These are phyloP conservation scores for Orbilia blumenaviensis DNA, from an alignment of 2,329 filamentous ascomycete species.

Conservation along the genomic window DNA sequence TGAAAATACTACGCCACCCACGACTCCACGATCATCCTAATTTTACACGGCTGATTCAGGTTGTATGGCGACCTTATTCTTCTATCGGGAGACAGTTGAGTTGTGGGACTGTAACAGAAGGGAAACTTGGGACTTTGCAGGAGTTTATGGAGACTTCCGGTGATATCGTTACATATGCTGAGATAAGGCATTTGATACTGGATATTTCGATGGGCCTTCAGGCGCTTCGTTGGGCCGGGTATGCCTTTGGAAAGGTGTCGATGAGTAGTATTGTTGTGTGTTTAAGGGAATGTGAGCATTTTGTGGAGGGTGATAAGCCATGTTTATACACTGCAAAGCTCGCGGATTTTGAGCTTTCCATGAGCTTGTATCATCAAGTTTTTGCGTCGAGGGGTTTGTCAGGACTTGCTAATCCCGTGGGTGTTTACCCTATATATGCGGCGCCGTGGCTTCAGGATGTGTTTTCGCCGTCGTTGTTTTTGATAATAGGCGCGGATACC, in stretches of 20 bases:
- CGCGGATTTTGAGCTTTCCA: neutral
- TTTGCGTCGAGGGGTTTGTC: no score
- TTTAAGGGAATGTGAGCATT: neutral
- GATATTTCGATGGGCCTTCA: neutral
- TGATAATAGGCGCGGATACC: neutral
- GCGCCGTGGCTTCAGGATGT: neutral
- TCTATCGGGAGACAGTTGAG: neutral
- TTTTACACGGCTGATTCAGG: no score
- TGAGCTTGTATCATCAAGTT: no score
- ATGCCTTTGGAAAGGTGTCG: neutral
- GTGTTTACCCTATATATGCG: neutral
- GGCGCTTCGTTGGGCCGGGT: neutral
- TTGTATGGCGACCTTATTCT: no score
- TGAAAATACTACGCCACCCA: no score
- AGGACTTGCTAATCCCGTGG: neutral
- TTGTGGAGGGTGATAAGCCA: neutral
- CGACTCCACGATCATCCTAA: no score
- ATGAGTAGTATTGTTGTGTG: neutral
- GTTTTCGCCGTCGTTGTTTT: neutral
- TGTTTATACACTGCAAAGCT: neutral
- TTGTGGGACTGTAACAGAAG: neutral
- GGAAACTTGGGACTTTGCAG: neutral
- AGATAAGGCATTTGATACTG: neutral
- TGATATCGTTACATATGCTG: neutral
- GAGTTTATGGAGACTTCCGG: neutral